Evolutionary conservation across 306 rosid genomes (phyloP).

Genomic region (Echinosophora koreensis): DNA sequence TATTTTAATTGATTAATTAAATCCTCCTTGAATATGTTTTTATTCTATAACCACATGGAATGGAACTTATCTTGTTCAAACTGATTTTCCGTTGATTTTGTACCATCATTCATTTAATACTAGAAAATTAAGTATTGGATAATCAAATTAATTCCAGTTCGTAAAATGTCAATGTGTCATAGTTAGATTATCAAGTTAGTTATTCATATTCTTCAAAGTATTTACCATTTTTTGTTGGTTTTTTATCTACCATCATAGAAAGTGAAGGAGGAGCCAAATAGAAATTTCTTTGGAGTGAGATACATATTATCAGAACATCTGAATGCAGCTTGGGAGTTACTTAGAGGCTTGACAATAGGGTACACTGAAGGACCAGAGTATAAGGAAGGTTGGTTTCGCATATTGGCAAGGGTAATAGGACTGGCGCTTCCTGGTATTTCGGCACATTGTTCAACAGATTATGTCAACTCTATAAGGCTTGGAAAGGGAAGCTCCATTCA

Average conservation of each 20-base stretch:
- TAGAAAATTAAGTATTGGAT: not conserved
- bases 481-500: conserved; percentile 53
- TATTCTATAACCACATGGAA: not conserved
- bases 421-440: conserved; percentile 73
- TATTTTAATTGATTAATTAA: not conserved
- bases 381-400: conserved; percentile 72
- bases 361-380: conserved; percentile 68
- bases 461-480: conserved; percentile 70
- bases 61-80: not conserved
- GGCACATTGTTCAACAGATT: conserved; percentile 70
- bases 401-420: conserved; percentile 60
- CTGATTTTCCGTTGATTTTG: not conserved
- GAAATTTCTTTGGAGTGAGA: conserved; percentile 64
- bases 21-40: not conserved
- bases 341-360: conserved; percentile 67
- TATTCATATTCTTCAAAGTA: conserved; percentile 28
- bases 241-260: conserved; percentile 52
- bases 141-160: conserved; percentile 1
- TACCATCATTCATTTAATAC: conserved; percentile 6
- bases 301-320: conserved; percentile 55
- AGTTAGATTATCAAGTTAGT: not conserved
- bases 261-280: conserved; percentile 75
- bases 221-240: conserved; percentile 27
- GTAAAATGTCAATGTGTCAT: not conserved
- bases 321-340: conserved; percentile 80